Percentiles rank a stretch among this genome's conserved stretches.
Conservation (phyloP, 2,329 filamentous ascomycete species). For the Herpotrichia juniperi region DNA sequence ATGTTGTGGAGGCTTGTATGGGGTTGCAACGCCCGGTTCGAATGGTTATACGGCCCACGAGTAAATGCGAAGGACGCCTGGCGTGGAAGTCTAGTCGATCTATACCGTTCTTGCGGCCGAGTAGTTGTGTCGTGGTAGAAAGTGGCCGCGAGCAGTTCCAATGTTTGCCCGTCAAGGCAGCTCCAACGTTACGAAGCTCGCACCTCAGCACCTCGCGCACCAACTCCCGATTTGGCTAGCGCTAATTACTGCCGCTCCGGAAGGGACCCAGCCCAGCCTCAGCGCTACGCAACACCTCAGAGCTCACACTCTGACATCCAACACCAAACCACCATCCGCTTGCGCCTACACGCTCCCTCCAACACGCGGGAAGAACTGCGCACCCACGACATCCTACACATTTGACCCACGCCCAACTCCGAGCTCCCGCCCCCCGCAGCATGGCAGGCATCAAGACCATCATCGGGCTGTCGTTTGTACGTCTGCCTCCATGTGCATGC, state of each 20-base stretch:
- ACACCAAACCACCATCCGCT: conserved; percentile 2
- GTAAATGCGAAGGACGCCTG: too few relatives aligned
- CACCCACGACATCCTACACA: neutral
- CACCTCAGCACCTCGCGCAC: too few relatives aligned
- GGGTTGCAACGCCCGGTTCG: too few relatives aligned
- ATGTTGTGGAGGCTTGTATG: too few relatives aligned
- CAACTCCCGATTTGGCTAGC: too few relatives aligned
- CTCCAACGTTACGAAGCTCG: neutral
- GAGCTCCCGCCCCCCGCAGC: conserved; percentile 37
- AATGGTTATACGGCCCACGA: too few relatives aligned
- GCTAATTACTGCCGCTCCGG: conserved; percentile 19
- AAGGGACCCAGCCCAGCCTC: conserved; percentile 17
- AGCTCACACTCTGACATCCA: neutral
- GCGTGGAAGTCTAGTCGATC: too few relatives aligned
- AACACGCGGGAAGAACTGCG: neutral
- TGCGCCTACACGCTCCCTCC: neutral
- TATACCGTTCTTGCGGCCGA: too few relatives aligned
- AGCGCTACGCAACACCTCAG: conserved; percentile 24
- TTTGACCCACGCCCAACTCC: neutral
- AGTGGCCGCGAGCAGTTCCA: neutral
- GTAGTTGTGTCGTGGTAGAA: too few relatives aligned
- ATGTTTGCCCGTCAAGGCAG: neutral
- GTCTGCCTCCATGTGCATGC: conserved; percentile 34
- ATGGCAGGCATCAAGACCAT: conserved; percentile 97
- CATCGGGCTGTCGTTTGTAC: conserved; percentile 95